Percentiles rank a stretch among this genome's conserved stretches.
phyloP scores from a whole-genome alignment of 257 asterid species.

The Asclepias syriaca region DNA sequence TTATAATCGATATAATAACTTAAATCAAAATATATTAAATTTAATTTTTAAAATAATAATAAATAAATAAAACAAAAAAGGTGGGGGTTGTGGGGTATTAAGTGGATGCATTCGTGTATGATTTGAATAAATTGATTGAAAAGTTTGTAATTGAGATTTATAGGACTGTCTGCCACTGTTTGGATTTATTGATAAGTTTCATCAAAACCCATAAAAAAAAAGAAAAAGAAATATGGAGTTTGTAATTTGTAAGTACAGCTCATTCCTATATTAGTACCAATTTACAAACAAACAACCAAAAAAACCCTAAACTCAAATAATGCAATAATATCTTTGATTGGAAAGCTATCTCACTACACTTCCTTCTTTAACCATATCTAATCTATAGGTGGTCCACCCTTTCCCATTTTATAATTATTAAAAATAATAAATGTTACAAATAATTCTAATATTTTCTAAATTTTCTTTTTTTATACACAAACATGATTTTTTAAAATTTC shows the following conservation, averaged over 20 bases:
- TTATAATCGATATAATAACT: too few species aligned
- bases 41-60: too few species aligned
- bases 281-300: constrained; percentile 19
- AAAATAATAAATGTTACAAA: too few species aligned
- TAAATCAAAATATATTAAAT: too few species aligned
- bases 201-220: too few species aligned
- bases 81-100: constrained; percentile 8
- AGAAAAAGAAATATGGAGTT: constrained; percentile 2
- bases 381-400: too few species aligned
- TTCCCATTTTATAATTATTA: too few species aligned
- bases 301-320: constrained; percentile 5
- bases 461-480: too few species aligned
- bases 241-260: constrained; percentile 30
- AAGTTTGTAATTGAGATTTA: neutral
- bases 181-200: constrained; percentile 15
- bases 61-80: too few species aligned
- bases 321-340: constrained; percentile 8
- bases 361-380: too few species aligned
- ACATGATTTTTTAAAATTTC: too few species aligned
- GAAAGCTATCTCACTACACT: neutral
- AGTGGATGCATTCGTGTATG: constrained; percentile 1
- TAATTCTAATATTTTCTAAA: too few species aligned
- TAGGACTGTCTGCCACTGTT: constrained; percentile 10
- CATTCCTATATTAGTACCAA: constrained; percentile 25
- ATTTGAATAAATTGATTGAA: neutral